A percentile compares a stretch with the other conserved stretches of the same genome.
phyloP scores from a whole-genome alignment of 805 yeast genomes.

The Pachysolen tannophilus region DNA sequence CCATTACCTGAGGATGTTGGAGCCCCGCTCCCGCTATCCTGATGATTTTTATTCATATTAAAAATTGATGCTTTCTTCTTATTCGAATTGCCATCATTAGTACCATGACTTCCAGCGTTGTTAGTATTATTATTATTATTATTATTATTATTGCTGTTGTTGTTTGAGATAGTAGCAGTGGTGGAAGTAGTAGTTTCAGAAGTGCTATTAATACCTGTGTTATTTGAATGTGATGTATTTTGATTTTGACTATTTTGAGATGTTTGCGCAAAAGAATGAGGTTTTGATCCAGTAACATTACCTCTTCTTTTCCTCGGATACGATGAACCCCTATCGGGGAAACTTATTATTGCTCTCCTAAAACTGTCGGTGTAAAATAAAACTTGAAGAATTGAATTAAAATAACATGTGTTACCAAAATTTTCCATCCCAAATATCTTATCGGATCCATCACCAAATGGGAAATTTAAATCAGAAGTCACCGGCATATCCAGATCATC shows the following conservation, averaged over 20 bases:
- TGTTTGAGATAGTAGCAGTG: constrained; percentile 7
- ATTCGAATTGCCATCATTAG: too few relatives aligned
- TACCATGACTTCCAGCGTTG: background rate
- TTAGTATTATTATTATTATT: too few relatives aligned
- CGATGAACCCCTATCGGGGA: constrained; percentile 31
- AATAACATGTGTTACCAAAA: constrained; percentile 89
- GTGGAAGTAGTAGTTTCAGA: constrained; percentile 10
- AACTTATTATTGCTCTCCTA: constrained; percentile 44
- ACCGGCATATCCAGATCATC: constrained; percentile 17
- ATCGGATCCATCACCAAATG: constrained; percentile 60
- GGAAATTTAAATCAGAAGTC: constrained; percentile 21
- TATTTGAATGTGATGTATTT: constrained; percentile 13
- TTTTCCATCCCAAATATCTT: constrained; percentile 78
- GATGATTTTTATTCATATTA: constrained; percentile 8
- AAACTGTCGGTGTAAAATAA: constrained; percentile 68
- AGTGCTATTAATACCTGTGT: background rate
- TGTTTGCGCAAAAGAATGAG: constrained; percentile 28
- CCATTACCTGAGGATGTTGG: too few relatives aligned
- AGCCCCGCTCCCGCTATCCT: too few relatives aligned
- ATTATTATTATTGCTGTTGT: background rate
- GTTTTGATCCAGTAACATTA: constrained; percentile 30
- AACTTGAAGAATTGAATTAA: constrained; percentile 88
- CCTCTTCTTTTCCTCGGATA: constrained; percentile 29
- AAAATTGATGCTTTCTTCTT: constrained; percentile 9
- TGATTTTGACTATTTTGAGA: background rate